These are phyloP conservation scores for Aechmea fasciata DNA, from an alignment of 176 grass and related monocot species.

Conservation along the genomic window DNA sequence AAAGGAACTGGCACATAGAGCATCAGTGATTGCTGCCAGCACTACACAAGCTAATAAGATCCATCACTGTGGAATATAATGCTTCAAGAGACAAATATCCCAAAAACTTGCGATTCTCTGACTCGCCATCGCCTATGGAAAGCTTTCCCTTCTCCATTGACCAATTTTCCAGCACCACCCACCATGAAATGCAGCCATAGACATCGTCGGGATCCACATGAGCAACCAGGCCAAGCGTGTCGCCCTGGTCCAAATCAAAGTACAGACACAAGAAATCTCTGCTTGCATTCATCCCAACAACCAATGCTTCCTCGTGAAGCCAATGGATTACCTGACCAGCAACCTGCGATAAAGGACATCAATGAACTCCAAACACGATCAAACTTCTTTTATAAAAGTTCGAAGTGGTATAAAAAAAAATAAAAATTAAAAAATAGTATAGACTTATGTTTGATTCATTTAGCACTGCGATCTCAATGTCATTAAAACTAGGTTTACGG, in stretches of 20 bases:
- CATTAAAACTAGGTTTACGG: background rate
- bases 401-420: no score
- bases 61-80: conserved; percentile 67
- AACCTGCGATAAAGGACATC: conserved; percentile 30
- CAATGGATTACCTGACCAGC: conserved; percentile 79
- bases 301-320: conserved; percentile 72
- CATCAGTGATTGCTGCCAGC: conserved; percentile 34
- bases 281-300: conserved; percentile 66
- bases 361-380: background rate
- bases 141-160: conserved; percentile 37
- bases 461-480: background rate
- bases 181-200: conserved; percentile 66
- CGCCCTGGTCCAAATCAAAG: conserved; percentile 71
- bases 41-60: conserved; percentile 61
- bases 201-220: conserved; percentile 51
- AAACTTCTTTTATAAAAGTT: background rate
- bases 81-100: conserved; percentile 67
- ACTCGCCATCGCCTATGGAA: conserved; percentile 28
- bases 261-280: conserved; percentile 81
- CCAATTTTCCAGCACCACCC: conserved; percentile 42
- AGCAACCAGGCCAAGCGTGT: conserved; percentile 63
- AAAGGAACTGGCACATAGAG: no score
- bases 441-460: background rate
- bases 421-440: background rate
- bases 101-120: conserved; percentile 47